Evolutionary conservation across 768 basidiomycete species (phyloP).

Genomic region (Leucocoprinus sp.): DNA sequence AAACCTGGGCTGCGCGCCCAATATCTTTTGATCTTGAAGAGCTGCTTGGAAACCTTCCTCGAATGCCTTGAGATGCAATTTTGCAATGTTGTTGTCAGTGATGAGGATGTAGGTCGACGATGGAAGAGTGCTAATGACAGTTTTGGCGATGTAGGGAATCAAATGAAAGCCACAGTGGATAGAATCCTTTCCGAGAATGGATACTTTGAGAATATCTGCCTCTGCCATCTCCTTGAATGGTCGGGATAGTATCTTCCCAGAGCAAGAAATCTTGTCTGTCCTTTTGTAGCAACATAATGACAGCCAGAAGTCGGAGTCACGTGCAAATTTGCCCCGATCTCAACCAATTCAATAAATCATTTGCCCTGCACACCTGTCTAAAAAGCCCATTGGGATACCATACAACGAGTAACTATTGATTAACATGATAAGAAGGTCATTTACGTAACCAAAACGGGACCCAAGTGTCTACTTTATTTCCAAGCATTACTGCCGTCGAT

Average conservation of each 20-base stretch:
- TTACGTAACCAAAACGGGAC: background rate
- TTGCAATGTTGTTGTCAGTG: conserved; percentile 88
- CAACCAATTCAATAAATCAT: too few relatives aligned
- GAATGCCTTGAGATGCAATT: conserved; percentile 66
- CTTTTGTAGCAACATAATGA: conserved; percentile 11
- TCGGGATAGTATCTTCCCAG: conserved; percentile 5
- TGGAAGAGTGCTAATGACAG: conserved; percentile 59
- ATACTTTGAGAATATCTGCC: conserved; percentile 70
- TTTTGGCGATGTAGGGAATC: conserved; percentile 73
- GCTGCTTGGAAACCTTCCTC: conserved; percentile 50
- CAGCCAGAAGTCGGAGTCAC: conserved; percentile 7
- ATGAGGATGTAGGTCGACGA: conserved; percentile 87
- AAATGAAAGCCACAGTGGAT: conserved; percentile 96
- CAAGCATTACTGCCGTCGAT: background rate
- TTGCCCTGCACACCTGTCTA: too few relatives aligned
- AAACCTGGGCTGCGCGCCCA: conserved; percentile 48
- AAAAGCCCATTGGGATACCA: too few relatives aligned
- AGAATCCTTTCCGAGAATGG: conserved; percentile 70
- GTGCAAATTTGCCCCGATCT: too few relatives aligned
- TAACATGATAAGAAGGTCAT: background rate
- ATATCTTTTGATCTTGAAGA: conserved; percentile 21
- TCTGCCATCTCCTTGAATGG: conserved; percentile 13
- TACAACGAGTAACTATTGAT: conserved; percentile 7
- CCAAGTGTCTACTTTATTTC: too few relatives aligned
- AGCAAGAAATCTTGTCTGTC: background rate